Base-by-base conservation (phyloP, 1,139 yeast genomes). In the Chernovozyma aurita region DNA sequence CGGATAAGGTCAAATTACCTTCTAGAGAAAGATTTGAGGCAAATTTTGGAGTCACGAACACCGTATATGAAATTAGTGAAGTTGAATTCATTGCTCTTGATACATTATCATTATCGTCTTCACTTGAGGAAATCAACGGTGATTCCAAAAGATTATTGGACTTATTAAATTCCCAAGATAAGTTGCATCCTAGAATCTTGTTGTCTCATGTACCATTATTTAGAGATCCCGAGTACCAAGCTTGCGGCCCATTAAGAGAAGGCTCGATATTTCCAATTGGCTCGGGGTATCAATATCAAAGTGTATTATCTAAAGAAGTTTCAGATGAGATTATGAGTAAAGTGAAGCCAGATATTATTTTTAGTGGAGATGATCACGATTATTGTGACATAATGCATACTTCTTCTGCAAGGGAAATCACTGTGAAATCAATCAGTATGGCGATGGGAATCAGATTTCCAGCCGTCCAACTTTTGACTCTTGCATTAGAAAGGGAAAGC, bases 401-500 rank as follows among this genome's bases (percentile, higher is more conserved):
- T 1, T 35, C 50, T 2, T 12, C 32, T 2, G 30, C 49, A 2
- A 50, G 71, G 24, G 80, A 74, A 46, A 58, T 75, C 39, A 74
- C 78, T 21, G 78, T 76, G 24, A 76, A 76, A 47, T 72, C 80
- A 18, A 68, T 76, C 8, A 70, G 78, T 31, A 72, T 76, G 78
- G 80, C 81, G 18, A 76, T 75, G 80, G 80, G 81, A 1, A 72
- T 73, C 24, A 50, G 55, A 36, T 56, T 57, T 31, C 82, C 82
- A 0, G 81, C 78, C 0, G 77, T 76, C 3, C 78, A 76, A 46
- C 45, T 76, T 30, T 50, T 76, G 7, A 53, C 76, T 0, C 18
- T 37, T 11, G 32, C 31, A 4, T n/a, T 30, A 3, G 30, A 34
- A 12, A 24, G 18, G 11, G 27, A 28, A n/a, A 27, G 42, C 5